Percentiles rank a stretch among this genome's conserved stretches.
These are phyloP conservation scores for Beauveria brongniartii DNA, from an alignment of 2,329 filamentous ascomycete species.

Conservation along the genomic window DNA sequence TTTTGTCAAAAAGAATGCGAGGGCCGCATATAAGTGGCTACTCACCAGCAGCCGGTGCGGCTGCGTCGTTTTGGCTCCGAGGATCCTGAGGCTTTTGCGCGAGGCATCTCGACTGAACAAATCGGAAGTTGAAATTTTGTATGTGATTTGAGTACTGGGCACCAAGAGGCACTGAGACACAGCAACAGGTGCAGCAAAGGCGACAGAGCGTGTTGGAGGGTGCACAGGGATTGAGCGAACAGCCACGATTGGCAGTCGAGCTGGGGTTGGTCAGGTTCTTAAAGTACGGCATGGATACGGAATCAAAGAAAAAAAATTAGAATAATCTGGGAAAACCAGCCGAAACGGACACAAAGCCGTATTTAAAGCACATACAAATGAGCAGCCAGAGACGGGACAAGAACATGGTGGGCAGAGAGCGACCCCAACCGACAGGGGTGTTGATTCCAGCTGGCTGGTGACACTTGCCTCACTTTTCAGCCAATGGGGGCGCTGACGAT, in stretches of 20 bases:
- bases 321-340: neutral
- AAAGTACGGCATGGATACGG: slow-evolving; percentile 7
- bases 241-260: neutral
- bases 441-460: slow-evolving; percentile 1
- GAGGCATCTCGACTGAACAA: slow-evolving; percentile 28
- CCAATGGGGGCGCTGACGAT: neutral
- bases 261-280: neutral
- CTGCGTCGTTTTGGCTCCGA: slow-evolving; percentile 37
- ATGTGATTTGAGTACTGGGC: neutral
- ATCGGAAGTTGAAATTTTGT: neutral
- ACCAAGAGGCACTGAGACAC: neutral
- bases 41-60: slow-evolving; percentile 39
- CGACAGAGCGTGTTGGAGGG: neutral
- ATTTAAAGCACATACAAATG: slow-evolving; percentile 4
- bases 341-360: slow-evolving; percentile 3
- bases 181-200: neutral
- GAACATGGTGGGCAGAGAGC: neutral
- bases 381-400: neutral
- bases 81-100: slow-evolving; percentile 33
- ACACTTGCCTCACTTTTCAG: slow-evolving; percentile 5
- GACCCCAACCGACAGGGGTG: neutral
- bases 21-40: slow-evolving; percentile 6
- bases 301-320: slow-evolving; percentile 6
- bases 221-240: neutral
- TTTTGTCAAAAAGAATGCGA: slow-evolving; percentile 2